Conservation (phyloP, 192 early-diverging fungal species). For the Diversispora epigaea region DNA sequence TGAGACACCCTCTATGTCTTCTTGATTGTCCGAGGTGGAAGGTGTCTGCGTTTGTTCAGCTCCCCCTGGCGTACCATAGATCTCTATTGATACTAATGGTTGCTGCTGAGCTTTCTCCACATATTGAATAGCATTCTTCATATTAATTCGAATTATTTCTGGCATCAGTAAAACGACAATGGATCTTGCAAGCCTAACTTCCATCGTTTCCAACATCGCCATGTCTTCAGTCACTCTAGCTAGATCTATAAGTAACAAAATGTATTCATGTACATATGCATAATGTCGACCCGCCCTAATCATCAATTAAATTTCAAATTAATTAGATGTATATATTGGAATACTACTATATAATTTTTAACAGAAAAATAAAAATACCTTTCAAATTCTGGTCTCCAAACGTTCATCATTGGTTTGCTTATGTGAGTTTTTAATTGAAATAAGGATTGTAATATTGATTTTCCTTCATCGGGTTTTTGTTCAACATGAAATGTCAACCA, state of each 20-base stretch:
- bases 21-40: not conserved
- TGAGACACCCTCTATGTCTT: no score
- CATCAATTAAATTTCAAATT: not conserved
- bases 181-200: slow-evolving; percentile 8
- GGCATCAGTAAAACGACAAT: slow-evolving; percentile 11
- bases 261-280: slow-evolving; percentile 71
- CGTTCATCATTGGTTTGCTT: slow-evolving; percentile 58
- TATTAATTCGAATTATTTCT: not conserved
- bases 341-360: not conserved
- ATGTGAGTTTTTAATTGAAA: slow-evolving; percentile 58
- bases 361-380: slow-evolving; percentile 38
- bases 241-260: slow-evolving; percentile 58
- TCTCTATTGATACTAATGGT: no score
- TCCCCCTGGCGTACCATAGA: no score
- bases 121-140: not conserved
- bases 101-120: not conserved
- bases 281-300: slow-evolving; percentile 72
- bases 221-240: slow-evolving; percentile 3
- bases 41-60: no score
- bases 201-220: slow-evolving; percentile 1
- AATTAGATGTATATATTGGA: not conserved
- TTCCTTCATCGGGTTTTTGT: slow-evolving; percentile 57
- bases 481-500: slow-evolving; percentile 63
- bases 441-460: slow-evolving; percentile 55
- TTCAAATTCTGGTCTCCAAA: slow-evolving; percentile 81